Evolutionary conservation across 306 rosid species (phyloP).

Genomic region (Morella rubra): DNA sequence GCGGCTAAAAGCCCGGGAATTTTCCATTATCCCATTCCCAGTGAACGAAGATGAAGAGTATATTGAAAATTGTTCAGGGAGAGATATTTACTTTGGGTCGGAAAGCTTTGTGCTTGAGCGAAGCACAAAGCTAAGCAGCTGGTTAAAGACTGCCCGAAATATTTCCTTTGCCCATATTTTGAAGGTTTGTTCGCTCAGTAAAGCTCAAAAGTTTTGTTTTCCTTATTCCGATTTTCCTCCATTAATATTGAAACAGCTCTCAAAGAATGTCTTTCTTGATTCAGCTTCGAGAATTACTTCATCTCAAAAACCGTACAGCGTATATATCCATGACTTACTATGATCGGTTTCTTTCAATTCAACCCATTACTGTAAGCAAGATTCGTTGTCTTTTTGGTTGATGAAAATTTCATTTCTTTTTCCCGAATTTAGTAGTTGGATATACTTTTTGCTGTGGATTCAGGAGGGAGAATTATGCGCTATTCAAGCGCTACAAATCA

Average conservation of each 20-base stretch:
- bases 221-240: background rate
- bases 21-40: constrained; percentile 27
- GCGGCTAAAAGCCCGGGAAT: constrained; percentile 32
- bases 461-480: constrained; percentile 81
- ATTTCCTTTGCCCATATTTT: constrained; percentile 52
- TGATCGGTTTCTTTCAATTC: constrained; percentile 70
- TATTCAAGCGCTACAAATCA: constrained; percentile 59
- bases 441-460: constrained; percentile 11
- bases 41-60: constrained; percentile 70
- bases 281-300: constrained; percentile 63
- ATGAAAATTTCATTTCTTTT: constrained; percentile 7
- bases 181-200: constrained; percentile 55
- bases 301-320: constrained; percentile 67
- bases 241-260: constrained; percentile 5
- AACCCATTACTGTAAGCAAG: constrained; percentile 62
- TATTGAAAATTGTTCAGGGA: constrained; percentile 51
- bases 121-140: constrained; percentile 7
- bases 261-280: constrained; percentile 25
- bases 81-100: constrained; percentile 52
- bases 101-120: constrained; percentile 23
- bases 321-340: constrained; percentile 70
- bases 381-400: constrained; percentile 12
- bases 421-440: background rate
- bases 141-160: constrained; percentile 56
- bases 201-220: background rate